Evolutionary conservation across 1,284 basidiomycete species (phyloP), one percentile per base, ranked within the genome.

Genomic region (Trichosporon inkin): DNA sequence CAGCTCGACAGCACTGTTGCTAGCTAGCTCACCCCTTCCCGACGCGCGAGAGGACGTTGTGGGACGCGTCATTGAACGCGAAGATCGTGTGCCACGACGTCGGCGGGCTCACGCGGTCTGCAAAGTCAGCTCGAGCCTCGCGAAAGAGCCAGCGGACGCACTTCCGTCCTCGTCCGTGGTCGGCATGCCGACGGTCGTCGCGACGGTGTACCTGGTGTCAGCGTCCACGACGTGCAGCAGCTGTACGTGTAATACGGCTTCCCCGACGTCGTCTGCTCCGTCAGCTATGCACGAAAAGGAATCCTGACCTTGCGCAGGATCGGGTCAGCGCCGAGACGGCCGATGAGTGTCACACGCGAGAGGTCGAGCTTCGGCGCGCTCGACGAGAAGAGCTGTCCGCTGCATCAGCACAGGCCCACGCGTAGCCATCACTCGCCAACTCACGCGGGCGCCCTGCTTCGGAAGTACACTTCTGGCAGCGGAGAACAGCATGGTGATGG

Each of bases 31-130:
- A 73, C 74, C 74, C 74, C 56, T 76, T 76, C 35, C 71, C 68
- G 13, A 73, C 55, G 10, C 58, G 60, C 2, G 64, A 41, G 2
- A 76, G 52, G 3, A 57, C 51, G 22, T 64, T 62, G 61, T 76
- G 71, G 14, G 64, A 58, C 8, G 39, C 49, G 57, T 76, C 74
- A 47, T 68, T 70, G 64, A 76, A 76, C 1, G 70, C 68, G 44
- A 73, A 75, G 24, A 76, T 63, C 7, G 66, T 72, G 62, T 76
- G 74, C 74, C 74, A 76, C 10, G 68, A 71, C 8, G 74, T 76
- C 2, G 67, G 66, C 6, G 68, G 68, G 11, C 55, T 61, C 35
- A 63, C 53, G 19, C 44, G 58, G 44, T 64, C 64, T 67, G 37
- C 4, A 2, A 8, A 4, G 47, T 55, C 54, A 56, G 55, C 53